phyloP scores from a whole-genome alignment of 495 filamentous ascomycete genomes.

The Bombardia bombarda region DNA sequence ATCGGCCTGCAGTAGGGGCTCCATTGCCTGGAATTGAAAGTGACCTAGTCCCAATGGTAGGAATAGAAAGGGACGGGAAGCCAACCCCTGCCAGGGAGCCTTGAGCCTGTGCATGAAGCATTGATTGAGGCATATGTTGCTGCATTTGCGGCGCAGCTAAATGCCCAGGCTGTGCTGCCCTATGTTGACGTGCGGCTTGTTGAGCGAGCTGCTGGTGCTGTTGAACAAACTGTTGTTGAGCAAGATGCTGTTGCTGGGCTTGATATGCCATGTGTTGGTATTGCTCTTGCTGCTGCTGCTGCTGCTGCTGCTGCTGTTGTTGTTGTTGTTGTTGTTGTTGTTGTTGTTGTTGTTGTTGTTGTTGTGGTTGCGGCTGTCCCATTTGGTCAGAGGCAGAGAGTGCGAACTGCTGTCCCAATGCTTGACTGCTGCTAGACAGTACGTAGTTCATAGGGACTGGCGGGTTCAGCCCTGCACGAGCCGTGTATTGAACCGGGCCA shows the following conservation, averaged over 20 bases:
- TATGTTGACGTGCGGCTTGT: not conserved
- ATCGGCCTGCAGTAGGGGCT: not conserved
- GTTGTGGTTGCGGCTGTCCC: constrained; percentile 8
- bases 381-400: not conserved
- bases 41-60: not conserved
- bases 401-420: too few species aligned
- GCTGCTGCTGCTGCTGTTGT: constrained; percentile 11
- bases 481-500: not conserved
- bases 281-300: constrained; percentile 11
- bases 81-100: too few species aligned
- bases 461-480: not conserved
- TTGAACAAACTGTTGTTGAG: not conserved
- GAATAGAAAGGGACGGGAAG: not conserved
- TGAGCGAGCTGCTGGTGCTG: not conserved
- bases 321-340: constrained; percentile 18
- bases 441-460: not conserved
- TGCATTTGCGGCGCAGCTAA: constrained; percentile 3
- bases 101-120: too few species aligned
- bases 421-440: not conserved
- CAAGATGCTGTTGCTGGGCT: not conserved
- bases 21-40: not conserved
- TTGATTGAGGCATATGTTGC: not conserved
- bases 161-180: not conserved
- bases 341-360: constrained; percentile 33
- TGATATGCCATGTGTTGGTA: too few species aligned